Evolutionary conservation across 768 basidiomycete genomes (phyloP), one percentile per base, ranked within the genome.

Genomic region (Termitomyces sp.): DNA sequence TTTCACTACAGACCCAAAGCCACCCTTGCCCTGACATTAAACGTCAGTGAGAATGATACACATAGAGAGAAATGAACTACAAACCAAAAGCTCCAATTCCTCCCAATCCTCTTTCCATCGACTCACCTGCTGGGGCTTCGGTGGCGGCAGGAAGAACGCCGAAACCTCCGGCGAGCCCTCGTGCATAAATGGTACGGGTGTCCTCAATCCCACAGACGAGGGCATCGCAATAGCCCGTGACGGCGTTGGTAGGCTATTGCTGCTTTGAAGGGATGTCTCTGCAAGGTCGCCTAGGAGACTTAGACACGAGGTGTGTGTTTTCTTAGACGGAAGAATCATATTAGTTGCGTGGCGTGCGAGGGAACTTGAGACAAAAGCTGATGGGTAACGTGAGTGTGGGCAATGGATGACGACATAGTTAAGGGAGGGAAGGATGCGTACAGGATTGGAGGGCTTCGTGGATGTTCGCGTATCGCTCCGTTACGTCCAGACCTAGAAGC

Each of bases 81-180:
- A 37, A 66, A 87, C 93, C 66, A 96, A 67, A 34, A 93, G 76
- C 68, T 96, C 95, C 9, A 97, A 74, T 68, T 96, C 94, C 67
- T 95, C 93, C 86, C 92, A 98, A 65, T 98, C 95, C 55, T 92
- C 88, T 66, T 91, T 90, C 85, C 93, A 98, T 59, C 95, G 75
- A 65, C 93, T 95, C 3, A 80, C 70, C 16, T 86, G 83, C 33
- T 82, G 77, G 30, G 79, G 69, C 27, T 71, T 68, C 16, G 67
- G 63, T 4, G 80, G 76, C 61, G 71, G 66, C 49, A 74, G 72
- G 69, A 86, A 86, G 67, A 86, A 88, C 44, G 86, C 86, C 44
- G 87, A 87, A 8, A 78, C 76, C 53, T 91, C 87, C 0, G 90
- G 89, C 0, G 89, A 88, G 6, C 81, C 78, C 50, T 73, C 69